Evolutionary conservation across 257 asterid genomes (phyloP), one percentile per base, ranked within the genome.

Genomic region (Capsicum chinense): DNA sequence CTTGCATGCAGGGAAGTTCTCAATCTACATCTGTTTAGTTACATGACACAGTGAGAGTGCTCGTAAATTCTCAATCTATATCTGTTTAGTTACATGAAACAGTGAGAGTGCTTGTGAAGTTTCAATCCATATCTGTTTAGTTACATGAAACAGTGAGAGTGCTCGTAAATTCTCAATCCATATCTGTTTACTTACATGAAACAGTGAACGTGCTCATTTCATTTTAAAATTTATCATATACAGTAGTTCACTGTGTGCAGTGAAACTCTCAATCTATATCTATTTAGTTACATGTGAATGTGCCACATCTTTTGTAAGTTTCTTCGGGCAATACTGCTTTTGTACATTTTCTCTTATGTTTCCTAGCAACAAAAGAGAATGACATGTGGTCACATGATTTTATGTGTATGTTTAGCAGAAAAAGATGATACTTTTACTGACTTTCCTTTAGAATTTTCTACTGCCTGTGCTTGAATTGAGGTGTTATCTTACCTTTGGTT

Each of bases 71-170:
- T 39, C 44, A 4, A 39, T 39, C 44, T 39, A 4, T 39, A 19
- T 63, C 15, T 10, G 7, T 11, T 62, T 62, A 33, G 47, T 66
- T 33, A 33, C 42, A 33, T 33, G 62, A 9, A 11, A 52, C 56
- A 52, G 56, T 56, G 62, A 56, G 62, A 56, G 7, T 56, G 62
- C n/a, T 56, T 6, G 62, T 15, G 44, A 17, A 71, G 33, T 76
- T 48, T 14, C 21, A 52, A 76, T 7, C 14, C 15, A 7, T 52
- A 52, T 76, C 47, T 26, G 19, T 26, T 73, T 19, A 50, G 12
- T 73, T 73, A 19, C 17, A 73, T 73, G 74, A 63, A 15, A 63
- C 70, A 2, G 95, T 85, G n/a, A 35, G 83, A 37, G 39, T n/a
- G n/a, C 60, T 21, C 17, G 42, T 39, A 4, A 39, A 39, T 39